Percentiles rank a stretch among this genome's conserved stretches.
These are phyloP conservation scores for Pseudogymnoascus verrucosus DNA, from an alignment of 2,329 filamentous ascomycete genomes.

Conservation along the genomic window DNA sequence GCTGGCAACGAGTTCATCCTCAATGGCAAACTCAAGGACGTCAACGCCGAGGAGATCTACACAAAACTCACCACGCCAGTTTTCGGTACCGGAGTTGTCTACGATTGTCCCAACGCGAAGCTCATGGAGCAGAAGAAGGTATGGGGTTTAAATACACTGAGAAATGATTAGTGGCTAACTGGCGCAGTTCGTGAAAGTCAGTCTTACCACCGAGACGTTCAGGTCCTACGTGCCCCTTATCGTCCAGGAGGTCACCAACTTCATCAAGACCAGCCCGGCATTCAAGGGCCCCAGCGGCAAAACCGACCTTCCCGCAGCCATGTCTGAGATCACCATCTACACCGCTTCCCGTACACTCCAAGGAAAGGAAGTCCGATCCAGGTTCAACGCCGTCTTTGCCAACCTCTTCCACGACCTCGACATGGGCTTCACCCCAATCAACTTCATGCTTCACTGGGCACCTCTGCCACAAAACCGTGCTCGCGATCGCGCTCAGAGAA, in stretches of 20 bases:
- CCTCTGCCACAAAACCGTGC: constrained; percentile 82
- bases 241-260: constrained; percentile 63
- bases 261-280: constrained; percentile 56
- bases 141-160: constrained; percentile 16
- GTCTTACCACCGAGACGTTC: constrained; percentile 68
- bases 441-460: constrained; percentile 84
- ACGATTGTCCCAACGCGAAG: constrained; percentile 84
- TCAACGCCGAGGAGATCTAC: constrained; percentile 88
- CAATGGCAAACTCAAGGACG: constrained; percentile 82
- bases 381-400: constrained; percentile 74
- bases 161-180: constrained; percentile 4
- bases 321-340: constrained; percentile 85
- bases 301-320: constrained; percentile 63
- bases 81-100: constrained; percentile 81
- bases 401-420: constrained; percentile 82
- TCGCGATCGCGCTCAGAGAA: constrained; percentile 71
- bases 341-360: constrained; percentile 81
- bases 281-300: constrained; percentile 64
- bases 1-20: constrained; percentile 85
- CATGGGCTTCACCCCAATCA: constrained; percentile 81
- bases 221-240: constrained; percentile 72
- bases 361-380: constrained; percentile 71
- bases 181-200: constrained; percentile 68
- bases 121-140: constrained; percentile 97
- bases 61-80: constrained; percentile 63